Evolutionary conservation across 1,284 basidiomycete genomes (phyloP), one percentile per base, ranked within the genome.

Genomic region (Sanghuangporus weigelae): DNA sequence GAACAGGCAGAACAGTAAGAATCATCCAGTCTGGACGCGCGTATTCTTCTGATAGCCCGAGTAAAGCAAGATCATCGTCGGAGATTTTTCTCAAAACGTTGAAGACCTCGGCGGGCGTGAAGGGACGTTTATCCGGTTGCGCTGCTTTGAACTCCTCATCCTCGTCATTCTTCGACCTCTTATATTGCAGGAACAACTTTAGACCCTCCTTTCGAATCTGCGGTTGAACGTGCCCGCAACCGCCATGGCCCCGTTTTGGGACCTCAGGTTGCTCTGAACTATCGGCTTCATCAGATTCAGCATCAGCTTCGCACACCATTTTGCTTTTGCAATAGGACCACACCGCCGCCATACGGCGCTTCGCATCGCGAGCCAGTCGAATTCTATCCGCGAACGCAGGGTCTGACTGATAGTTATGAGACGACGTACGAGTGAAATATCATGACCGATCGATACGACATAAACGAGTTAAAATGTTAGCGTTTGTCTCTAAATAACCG

Each of bases 21-120:
- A 99, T 96, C 97, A 99, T 99, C 97, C 97, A 99, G 72, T 98
- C 95, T 2, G 97, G 97, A 50, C 96, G 86, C 12, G 97, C 97
- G 73, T 96, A 98, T 73, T 95, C 93, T 61, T 95, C 93, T 31
- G 94, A 96, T 7, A 99, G 84, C 48, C 97, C 97, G 68, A 99
- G 87, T 16, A 96, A 82, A 68, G 89, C 83, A n/a, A 99, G 84
- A 74, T 99, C 97, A 16, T 86, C 82, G 68, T 95, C 87, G 1
- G 93, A 85, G 76, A 98, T 95, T 84, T 96, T 97, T 78, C 92
- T 95, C 77, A 96, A 86, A 49, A 93, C 90, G 67, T 89, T 93
- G 78, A 96, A 92, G 23, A 94, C 93, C 72, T 98, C 95, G 3
- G 87, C 87, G 0, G 96, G 92, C 0, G 92, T 89, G 71, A 97